These are phyloP conservation scores for Wallacemonas collosoma DNA, from an alignment of 208 protist species.

Conservation along the genomic window DNA sequence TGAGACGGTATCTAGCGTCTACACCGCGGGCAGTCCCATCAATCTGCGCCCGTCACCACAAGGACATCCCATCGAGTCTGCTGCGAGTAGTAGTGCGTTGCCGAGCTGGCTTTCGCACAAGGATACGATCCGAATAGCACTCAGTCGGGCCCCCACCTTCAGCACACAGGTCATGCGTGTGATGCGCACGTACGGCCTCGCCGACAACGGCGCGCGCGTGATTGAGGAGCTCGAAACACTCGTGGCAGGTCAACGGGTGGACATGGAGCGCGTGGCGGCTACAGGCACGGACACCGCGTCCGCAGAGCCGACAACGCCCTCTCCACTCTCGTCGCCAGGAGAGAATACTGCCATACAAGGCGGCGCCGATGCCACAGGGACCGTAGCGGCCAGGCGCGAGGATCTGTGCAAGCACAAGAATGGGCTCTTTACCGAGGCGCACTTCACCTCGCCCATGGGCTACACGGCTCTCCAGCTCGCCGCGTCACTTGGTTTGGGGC, in stretches of 20 bases:
- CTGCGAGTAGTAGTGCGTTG: not conserved
- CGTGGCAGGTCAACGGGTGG: constrained; percentile 23
- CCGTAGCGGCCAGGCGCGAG: not conserved
- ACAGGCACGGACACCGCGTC: not conserved
- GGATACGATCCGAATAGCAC: constrained; percentile 26
- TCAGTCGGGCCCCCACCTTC: constrained; percentile 31
- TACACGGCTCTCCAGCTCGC: constrained; percentile 75
- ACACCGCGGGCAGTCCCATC: constrained; percentile 4
- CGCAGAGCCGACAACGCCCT: not conserved
- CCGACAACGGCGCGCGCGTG: constrained; percentile 32
- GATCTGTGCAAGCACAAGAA: constrained; percentile 16
- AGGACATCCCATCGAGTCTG: too few species aligned
- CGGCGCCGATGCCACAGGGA: not conserved
- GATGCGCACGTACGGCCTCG: constrained; percentile 52
- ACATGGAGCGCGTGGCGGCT: constrained; percentile 8
- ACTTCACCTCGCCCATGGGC: constrained; percentile 61
- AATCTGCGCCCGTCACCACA: too few species aligned
- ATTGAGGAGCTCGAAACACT: constrained; percentile 48
- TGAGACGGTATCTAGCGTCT: not conserved
- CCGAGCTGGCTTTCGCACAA: constrained; percentile 12
- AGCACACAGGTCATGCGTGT: constrained; percentile 41
- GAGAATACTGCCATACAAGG: not conserved
- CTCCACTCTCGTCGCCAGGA: not conserved
- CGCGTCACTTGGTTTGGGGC: constrained; percentile 45
- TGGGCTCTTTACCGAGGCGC: constrained; percentile 37